Percentiles rank a stretch among this genome's conserved stretches.
phyloP scores from a whole-genome alignment of 441 rosid species.

The Viola pubescens region DNA sequence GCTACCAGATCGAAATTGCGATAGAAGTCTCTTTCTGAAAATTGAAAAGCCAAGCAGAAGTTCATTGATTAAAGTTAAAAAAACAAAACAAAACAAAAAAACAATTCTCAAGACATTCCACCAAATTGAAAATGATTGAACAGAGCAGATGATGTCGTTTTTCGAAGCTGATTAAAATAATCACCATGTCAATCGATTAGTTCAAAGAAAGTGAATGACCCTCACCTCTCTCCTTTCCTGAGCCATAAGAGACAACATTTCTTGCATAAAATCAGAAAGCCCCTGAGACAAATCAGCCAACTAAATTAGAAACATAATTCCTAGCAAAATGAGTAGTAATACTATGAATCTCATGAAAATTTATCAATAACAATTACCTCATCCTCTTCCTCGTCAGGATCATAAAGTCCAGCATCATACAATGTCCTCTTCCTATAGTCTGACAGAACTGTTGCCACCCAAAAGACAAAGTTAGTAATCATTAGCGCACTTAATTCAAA shows the following conservation, averaged over 20 bases:
- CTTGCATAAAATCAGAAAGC: constrained; percentile 53
- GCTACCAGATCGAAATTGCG: too few relatives aligned
- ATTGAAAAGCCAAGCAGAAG: too few relatives aligned
- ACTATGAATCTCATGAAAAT: neutral
- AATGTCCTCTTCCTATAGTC: constrained; percentile 49
- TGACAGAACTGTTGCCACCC: constrained; percentile 42
- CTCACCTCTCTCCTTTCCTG: constrained; percentile 47
- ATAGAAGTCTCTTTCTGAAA: too few relatives aligned
- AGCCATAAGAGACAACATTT: constrained; percentile 56
- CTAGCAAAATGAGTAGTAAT: neutral
- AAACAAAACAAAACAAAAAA: neutral
- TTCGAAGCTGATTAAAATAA: too few relatives aligned
- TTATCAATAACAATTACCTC: constrained; percentile 25
- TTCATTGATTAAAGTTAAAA: too few relatives aligned
- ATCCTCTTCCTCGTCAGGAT: constrained; percentile 44
- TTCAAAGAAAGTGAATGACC: too few relatives aligned
- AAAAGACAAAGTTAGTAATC: neutral
- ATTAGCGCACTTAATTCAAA: neutral
- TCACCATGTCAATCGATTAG: too few relatives aligned
- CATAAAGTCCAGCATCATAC: constrained; percentile 60
- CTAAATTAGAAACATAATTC: neutral
- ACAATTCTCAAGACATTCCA: neutral
- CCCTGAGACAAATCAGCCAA: constrained; percentile 33
- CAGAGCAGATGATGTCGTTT: too few relatives aligned
- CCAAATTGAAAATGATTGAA: too few relatives aligned